phyloP scores from a whole-genome alignment of 257 asterid species.

The Capsicum baccatum region DNA sequence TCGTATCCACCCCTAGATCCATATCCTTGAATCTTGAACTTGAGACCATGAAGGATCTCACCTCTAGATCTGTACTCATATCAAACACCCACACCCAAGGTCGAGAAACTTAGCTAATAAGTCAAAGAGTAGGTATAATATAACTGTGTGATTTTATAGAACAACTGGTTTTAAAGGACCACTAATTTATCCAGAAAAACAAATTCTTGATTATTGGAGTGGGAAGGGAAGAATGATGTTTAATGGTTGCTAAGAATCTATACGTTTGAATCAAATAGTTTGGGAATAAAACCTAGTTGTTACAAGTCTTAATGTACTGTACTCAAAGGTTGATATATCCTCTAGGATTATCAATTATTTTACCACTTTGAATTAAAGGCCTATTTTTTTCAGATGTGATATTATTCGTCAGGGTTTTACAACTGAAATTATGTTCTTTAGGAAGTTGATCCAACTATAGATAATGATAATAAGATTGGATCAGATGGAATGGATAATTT shows the following conservation, averaged over 20 bases:
- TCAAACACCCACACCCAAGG: too few species aligned
- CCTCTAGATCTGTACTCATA: too few species aligned
- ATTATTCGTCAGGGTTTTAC: slow-evolving; percentile 1
- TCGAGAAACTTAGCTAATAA: too few species aligned
- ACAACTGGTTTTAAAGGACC: neutral
- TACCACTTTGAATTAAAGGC: neutral
- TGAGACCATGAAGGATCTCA: too few species aligned
- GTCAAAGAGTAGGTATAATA: neutral
- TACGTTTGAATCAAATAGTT: neutral
- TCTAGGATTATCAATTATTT: slow-evolving; percentile 5
- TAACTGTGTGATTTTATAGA: neutral
- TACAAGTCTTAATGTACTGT: slow-evolving; percentile 1
- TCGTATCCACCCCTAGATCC: too few species aligned
- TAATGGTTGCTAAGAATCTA: neutral
- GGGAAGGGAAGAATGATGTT: neutral
- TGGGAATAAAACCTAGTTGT: neutral
- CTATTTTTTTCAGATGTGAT: neutral
- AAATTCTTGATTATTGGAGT: neutral
- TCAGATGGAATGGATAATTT: too few species aligned
- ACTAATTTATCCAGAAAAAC: neutral
- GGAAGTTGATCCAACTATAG: slow-evolving; percentile 89
- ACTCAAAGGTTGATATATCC: neutral
- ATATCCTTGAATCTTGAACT: too few species aligned
- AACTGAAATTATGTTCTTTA: slow-evolving; percentile 36
- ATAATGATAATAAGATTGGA: too few species aligned